Percentiles rank a stretch among this genome's conserved stretches.
phyloP scores from a whole-genome alignment of 2,329 filamentous ascomycete genomes.

The Hymenoscyphus albidus region DNA sequence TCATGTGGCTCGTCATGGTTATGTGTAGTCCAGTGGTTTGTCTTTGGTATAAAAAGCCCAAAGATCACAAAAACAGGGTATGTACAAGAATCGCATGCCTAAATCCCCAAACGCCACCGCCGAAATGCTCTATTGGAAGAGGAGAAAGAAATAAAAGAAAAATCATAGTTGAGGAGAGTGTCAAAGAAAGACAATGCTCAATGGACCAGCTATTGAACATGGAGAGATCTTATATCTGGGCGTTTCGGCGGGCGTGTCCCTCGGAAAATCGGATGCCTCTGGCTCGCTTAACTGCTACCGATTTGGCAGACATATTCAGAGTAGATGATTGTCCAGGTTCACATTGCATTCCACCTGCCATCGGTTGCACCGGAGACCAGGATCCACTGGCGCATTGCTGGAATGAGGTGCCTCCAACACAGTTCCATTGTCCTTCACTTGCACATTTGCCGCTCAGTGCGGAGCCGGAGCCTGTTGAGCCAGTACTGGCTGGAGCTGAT shows the following conservation, averaged over 20 bases:
- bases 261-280: constrained; percentile 27
- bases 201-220: constrained; percentile 21
- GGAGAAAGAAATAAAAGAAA: not conserved
- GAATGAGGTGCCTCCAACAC: constrained; percentile 47
- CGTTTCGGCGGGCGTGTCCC: constrained; percentile 28
- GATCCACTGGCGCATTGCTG: constrained; percentile 52
- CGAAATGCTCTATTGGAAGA: not conserved
- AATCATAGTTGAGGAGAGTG: not conserved
- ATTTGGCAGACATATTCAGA: constrained; percentile 37
- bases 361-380: constrained; percentile 43
- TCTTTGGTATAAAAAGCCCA: not conserved
- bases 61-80: not conserved
- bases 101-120: not conserved
- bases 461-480: constrained; percentile 22
- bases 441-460: constrained; percentile 38
- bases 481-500: constrained; percentile 24
- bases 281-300: constrained; percentile 22
- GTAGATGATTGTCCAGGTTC: constrained; percentile 39
- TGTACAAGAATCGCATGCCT: not conserved
- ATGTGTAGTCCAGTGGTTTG: too few species aligned
- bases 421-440: constrained; percentile 52
- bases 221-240: constrained; percentile 13
- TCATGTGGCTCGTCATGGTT: not conserved
- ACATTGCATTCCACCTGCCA: constrained; percentile 48
- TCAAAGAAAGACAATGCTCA: constrained; percentile 22